A percentile compares a stretch with the other conserved stretches of the same genome.
phyloP scores from a whole-genome alignment of 495 filamentous ascomycete species.

The Penicillium silybi region DNA sequence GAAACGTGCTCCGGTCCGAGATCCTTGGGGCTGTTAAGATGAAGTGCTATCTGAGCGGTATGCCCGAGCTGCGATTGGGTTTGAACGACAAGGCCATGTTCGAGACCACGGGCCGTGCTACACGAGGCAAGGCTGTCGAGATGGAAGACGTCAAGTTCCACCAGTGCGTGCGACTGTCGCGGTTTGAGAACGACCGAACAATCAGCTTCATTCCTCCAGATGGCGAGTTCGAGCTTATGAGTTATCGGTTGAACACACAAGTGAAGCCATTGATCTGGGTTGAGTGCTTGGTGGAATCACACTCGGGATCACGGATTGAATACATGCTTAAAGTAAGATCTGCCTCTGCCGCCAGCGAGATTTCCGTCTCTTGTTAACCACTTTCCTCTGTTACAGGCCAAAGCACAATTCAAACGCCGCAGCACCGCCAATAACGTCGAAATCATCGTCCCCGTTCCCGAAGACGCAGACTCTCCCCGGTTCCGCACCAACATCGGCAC shows the following conservation, averaged over 20 bases:
- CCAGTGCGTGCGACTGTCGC: conserved; percentile 91
- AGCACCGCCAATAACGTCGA: conserved; percentile 99
- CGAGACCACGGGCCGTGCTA: conserved; percentile 92
- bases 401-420: conserved; percentile 96
- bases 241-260: conserved; percentile 96
- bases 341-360: not conserved
- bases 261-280: conserved; percentile 99
- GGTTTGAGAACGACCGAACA: conserved; percentile 98
- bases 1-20: conserved; percentile 94
- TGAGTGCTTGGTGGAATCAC: conserved; percentile 92
- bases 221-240: conserved; percentile 99
- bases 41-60: conserved; percentile 99
- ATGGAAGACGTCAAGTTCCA: conserved; percentile 99
- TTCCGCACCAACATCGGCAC: conserved; percentile 97
- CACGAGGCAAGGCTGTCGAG: conserved; percentile 94
- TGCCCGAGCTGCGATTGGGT: conserved; percentile 93
- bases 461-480: conserved; percentile 92
- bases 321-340: conserved; percentile 86
- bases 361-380: not conserved
- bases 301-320: conserved; percentile 91
- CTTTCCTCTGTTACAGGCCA: conserved; percentile 51
- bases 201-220: conserved; percentile 99
- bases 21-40: conserved; percentile 98
- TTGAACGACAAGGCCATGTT: conserved; percentile 99
- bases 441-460: conserved; percentile 94